A percentile compares a stretch with the other conserved stretches of the same genome.
These are phyloP conservation scores for Straminergon stramineum DNA, from an alignment of 225 moss, liverwort and hornwort species.

Conservation along the genomic window DNA sequence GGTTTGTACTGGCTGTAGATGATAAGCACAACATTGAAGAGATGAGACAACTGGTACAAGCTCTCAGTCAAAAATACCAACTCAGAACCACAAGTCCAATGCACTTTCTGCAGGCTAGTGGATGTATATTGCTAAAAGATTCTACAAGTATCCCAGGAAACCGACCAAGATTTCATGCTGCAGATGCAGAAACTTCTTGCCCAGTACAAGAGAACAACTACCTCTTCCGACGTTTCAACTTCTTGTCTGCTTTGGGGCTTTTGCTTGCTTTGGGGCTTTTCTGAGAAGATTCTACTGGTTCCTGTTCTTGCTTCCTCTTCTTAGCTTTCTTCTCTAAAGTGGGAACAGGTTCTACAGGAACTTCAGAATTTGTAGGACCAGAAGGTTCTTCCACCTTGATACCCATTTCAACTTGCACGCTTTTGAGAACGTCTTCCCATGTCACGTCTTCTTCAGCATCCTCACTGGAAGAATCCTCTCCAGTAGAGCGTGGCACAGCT, in stretches of 20 bases:
- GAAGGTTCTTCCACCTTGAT: conserved; percentile 18
- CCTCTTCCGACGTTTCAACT: conserved; percentile 38
- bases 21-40: not conserved
- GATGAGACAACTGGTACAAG: not conserved
- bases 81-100: not conserved
- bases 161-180: not conserved
- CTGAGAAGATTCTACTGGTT: not conserved
- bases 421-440: conserved; percentile 84
- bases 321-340: not conserved
- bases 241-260: conserved; percentile 9
- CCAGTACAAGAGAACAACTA: not conserved
- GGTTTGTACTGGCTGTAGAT: not conserved
- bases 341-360: not conserved
- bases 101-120: not conserved
- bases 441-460: conserved; percentile 61
- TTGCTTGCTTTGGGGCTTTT: conserved; percentile 2
- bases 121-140: not conserved
- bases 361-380: not conserved
- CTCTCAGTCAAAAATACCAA: not conserved
- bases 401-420: conserved; percentile 77
- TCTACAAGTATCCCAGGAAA: not conserved
- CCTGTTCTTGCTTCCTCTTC: conserved; percentile 37
- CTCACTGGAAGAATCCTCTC: conserved; percentile 14
- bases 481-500: not conserved
- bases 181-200: not conserved